Evolutionary conservation across 1,284 basidiomycete genomes (phyloP), one percentile per base, ranked within the genome.

Genomic region (Cutaneotrichosporon dermatis): DNA sequence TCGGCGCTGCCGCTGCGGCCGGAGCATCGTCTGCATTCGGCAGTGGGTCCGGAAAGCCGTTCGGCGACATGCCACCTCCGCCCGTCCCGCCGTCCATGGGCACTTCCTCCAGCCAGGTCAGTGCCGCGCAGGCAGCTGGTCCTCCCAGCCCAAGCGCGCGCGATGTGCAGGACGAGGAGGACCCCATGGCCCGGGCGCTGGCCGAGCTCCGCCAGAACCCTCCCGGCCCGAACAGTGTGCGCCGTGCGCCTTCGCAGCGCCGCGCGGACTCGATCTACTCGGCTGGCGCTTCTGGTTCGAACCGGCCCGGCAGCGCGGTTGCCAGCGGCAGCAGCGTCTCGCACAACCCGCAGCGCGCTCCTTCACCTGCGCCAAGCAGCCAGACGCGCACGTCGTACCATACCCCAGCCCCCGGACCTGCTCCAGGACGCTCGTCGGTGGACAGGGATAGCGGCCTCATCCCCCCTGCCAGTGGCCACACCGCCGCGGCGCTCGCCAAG

Each of bases 171-270:
- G 81, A 83, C 59, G 82, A 83, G 12, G 81, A 82, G 41, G 89
- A 92, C 73, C 90, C 90, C 0, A 81, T 92, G 60, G 87, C 86
- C 35, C 85, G 83, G 35, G 54, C 57, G 10, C 48, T 59, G 7
- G 61, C 54, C 25, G 51, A 56, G 35, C 46, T 59, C 46, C 51
- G 61, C 54, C 43, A 55, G 33, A 52, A 62, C 57, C 77, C 74
- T 1, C 76, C 75, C 7, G 75, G 72, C 10, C 69, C 75, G 9
- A 66, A 69, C 25, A 73, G 69, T 48, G 71, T 77, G 41, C 64
- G 75, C 25, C 62, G 78, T 6, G 69, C 69, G n/a, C 63, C 71
- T 9, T 76, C 75, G 33, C 68, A 73, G 58, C 69, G 76, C 25
- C 67, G 76, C 36, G 60, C 75, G 2, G 76, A 76, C 33, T 75